Conservation (phyloP, 2,329 filamentous ascomycete genomes). For the Fusarium illudens region DNA sequence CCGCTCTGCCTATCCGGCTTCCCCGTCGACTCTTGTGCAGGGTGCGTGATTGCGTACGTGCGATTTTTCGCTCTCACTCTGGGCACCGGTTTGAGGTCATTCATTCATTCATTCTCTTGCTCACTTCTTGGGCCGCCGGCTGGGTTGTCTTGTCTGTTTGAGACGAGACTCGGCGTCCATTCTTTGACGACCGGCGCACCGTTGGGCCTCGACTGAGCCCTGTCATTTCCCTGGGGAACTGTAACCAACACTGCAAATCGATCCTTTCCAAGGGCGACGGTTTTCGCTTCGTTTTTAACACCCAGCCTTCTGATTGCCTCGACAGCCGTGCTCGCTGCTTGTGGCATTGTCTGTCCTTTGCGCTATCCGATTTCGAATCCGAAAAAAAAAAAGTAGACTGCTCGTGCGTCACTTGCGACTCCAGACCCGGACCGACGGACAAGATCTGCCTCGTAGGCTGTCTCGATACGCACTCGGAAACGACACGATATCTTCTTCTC, state of each 20-base stretch:
- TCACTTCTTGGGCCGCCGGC: conserved; percentile 33
- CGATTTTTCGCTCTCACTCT: conserved; percentile 35
- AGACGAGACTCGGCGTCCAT: conserved; percentile 34
- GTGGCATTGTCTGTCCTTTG: conserved; percentile 13
- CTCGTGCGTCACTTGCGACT: conserved; percentile 14
- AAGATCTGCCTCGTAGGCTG: conserved; percentile 15
- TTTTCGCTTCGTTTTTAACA: conserved; percentile 26
- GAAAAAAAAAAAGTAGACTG: conserved; percentile 16
- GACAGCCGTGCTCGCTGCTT: conserved; percentile 24
- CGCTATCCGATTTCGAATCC: conserved; percentile 17
- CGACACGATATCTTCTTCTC: conserved; percentile 5
- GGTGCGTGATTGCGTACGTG: conserved; percentile 35
- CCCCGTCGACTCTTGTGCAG: conserved; percentile 38
- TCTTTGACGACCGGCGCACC: conserved; percentile 20
- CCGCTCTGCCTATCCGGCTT: conserved; percentile 39
- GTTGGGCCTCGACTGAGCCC: conserved; percentile 26
- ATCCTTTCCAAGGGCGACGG: conserved; percentile 17
- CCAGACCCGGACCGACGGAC: conserved; percentile 5
- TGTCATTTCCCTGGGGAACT: conserved; percentile 26
- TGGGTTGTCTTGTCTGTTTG: conserved; percentile 36
- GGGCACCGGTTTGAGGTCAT: conserved; percentile 12
- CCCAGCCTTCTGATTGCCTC: conserved; percentile 21
- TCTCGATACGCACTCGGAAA: conserved; percentile 23
- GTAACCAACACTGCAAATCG: conserved; percentile 22
- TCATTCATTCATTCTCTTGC: conserved; percentile 12